Conservation (phyloP, 23 red algal genomes). For the Gracilaria gracilis region DNA sequence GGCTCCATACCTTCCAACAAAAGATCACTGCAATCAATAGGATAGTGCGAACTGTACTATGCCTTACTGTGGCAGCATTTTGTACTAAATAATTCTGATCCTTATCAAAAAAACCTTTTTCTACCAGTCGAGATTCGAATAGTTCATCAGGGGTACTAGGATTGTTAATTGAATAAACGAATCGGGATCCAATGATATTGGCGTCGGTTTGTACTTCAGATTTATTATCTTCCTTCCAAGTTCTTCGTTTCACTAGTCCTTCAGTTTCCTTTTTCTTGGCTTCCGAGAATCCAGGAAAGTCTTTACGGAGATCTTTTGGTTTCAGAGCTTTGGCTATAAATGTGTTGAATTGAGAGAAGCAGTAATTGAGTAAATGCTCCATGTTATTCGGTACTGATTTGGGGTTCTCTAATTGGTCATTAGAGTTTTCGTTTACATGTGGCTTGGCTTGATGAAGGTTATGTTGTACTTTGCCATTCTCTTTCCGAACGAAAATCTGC, state of each 20-base stretch:
- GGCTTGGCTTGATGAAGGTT: not conserved
- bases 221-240: not conserved
- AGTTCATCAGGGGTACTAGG: not conserved
- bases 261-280: conserved; percentile 6
- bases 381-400: not conserved
- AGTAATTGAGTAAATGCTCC: not conserved
- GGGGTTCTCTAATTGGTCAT: too few relatives aligned
- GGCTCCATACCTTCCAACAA: not conserved
- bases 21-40: not conserved
- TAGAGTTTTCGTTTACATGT: not conserved
- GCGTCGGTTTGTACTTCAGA: too few relatives aligned
- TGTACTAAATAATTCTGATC: conserved; percentile 7
- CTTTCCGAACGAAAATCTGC: not conserved
- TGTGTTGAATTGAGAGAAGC: not conserved
- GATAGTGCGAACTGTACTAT: not conserved
- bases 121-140: not conserved
- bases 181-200: too few relatives aligned
- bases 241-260: not conserved
- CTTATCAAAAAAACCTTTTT: not conserved
- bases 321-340: not conserved
- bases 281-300: not conserved
- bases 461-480: not conserved
- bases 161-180: not conserved
- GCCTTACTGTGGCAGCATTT: not conserved
- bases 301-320: not conserved